These are phyloP conservation scores for Hansenula sp. DNA, from an alignment of 1,139 yeast species.

Conservation along the genomic window DNA sequence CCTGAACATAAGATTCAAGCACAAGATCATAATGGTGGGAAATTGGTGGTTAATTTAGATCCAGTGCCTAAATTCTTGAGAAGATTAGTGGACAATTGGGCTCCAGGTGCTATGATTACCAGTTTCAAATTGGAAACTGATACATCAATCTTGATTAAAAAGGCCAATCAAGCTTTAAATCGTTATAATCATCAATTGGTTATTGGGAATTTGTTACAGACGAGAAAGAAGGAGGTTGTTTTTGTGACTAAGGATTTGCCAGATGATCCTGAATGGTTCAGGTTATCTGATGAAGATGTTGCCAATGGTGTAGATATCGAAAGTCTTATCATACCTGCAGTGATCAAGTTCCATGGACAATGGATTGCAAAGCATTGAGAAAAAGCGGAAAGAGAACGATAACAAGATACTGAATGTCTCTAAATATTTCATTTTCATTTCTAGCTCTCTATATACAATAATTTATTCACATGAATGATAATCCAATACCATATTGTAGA, in stretches of 20 bases:
- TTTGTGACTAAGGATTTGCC: constrained; percentile 59
- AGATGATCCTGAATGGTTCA: constrained; percentile 44
- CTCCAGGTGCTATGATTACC: constrained; percentile 90
- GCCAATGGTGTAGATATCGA: constrained; percentile 56
- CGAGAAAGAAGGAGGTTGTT: constrained; percentile 83
- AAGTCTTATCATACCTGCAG: constrained; percentile 71
- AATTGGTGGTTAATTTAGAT: constrained; percentile 77
- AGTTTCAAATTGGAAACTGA: constrained; percentile 96
- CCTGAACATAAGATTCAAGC: constrained; percentile 96
- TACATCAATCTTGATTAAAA: constrained; percentile 57
- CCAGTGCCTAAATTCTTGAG: constrained; percentile 94
- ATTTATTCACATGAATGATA: constrained; percentile 62
- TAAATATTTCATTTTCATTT: neutral
- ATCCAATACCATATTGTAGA: constrained; percentile 88
- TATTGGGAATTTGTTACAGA: constrained; percentile 88
- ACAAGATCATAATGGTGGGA: constrained; percentile 60
- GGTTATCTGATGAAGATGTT: constrained; percentile 40
- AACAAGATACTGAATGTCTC: too few species aligned
- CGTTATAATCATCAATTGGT: constrained; percentile 92
- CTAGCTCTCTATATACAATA: neutral
- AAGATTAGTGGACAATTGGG: constrained; percentile 90
- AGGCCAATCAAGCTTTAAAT: constrained; percentile 74
- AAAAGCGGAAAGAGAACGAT: too few species aligned
- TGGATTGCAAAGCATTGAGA: constrained; percentile 43
- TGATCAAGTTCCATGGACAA: constrained; percentile 52